Conservation (phyloP, 2,329 filamentous ascomycete genomes). For the Neurospora sp. region DNA sequence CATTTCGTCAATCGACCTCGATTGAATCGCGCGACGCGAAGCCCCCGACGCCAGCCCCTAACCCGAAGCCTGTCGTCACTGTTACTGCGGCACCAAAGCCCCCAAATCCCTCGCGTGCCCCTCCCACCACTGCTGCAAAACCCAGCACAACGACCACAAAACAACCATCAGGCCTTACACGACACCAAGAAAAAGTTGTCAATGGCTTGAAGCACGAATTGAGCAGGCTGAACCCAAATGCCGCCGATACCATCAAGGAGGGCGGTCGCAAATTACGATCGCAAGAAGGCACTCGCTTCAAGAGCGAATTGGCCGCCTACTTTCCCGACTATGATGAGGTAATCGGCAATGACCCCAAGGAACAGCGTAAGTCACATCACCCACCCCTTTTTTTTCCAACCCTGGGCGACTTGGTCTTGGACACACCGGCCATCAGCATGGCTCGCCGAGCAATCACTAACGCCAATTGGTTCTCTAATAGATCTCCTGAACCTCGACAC, state of each 20-base stretch:
- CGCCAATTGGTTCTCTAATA: slow-evolving; percentile 25
- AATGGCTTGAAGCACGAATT: slow-evolving; percentile 55
- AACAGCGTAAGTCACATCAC: slow-evolving; percentile 52
- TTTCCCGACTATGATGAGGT: slow-evolving; percentile 93
- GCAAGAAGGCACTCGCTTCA: slow-evolving; percentile 75
- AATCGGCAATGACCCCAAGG: slow-evolving; percentile 73
- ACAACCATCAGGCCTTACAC: slow-evolving; percentile 28
- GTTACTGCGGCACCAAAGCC: slow-evolving; percentile 11
- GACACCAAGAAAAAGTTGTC: slow-evolving; percentile 47
- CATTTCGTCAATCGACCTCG: slow-evolving; percentile 9
- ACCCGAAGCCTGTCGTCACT: slow-evolving; percentile 14
- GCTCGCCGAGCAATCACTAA: slow-evolving; percentile 5
- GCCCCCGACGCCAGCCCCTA: slow-evolving; percentile 4
- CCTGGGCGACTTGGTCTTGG: background rate
- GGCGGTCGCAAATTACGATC: slow-evolving; percentile 69
- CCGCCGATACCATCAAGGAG: slow-evolving; percentile 34
- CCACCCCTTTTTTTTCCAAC: background rate
- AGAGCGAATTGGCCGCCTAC: slow-evolving; percentile 84
- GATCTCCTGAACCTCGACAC: slow-evolving; percentile 67
- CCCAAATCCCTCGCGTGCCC: slow-evolving; percentile 5
- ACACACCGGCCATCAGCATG: background rate
- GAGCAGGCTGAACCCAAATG: slow-evolving; percentile 42
- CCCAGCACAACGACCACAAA: slow-evolving; percentile 10
- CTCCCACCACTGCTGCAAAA: slow-evolving; percentile 10
- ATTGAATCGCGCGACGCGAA: slow-evolving; percentile 17